A percentile compares a stretch with the other conserved stretches of the same genome.
phyloP scores from a whole-genome alignment of 1,139 yeast genomes.

The Pichia sp. region DNA sequence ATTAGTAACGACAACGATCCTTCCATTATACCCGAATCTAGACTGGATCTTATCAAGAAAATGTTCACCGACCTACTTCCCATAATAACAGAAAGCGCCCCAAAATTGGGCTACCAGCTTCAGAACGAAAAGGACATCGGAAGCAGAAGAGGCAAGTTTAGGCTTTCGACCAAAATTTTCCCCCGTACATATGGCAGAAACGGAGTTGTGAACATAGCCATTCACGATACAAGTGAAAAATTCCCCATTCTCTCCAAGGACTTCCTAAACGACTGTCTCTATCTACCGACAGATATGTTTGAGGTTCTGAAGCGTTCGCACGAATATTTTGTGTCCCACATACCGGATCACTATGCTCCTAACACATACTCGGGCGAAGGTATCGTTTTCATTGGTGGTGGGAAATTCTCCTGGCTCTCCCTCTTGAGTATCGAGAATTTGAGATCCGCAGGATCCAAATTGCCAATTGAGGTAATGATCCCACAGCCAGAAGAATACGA shows the following conservation, averaged over 20 bases:
- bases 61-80: constrained; percentile 7
- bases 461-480: constrained; percentile 62
- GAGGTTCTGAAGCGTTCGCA: constrained; percentile 51
- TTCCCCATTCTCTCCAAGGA: constrained; percentile 40
- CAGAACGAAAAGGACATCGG: constrained; percentile 1
- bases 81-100: constrained; percentile 8
- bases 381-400: constrained; percentile 63
- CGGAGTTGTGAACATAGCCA: constrained; percentile 28
- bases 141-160: background rate
- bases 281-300: constrained; percentile 46
- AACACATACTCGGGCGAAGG: constrained; percentile 49
- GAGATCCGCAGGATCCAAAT: constrained; percentile 48
- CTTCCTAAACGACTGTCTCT: constrained; percentile 50
- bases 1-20: background rate
- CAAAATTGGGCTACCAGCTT: constrained; percentile 11
- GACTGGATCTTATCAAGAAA: constrained; percentile 1
- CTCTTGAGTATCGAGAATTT: constrained; percentile 49
- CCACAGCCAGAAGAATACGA: constrained; percentile 44
- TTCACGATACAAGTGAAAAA: constrained; percentile 27
- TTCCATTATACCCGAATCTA: background rate
- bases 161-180: constrained; percentile 1
- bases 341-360: constrained; percentile 46
- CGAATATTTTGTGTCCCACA: constrained; percentile 42
- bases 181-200: constrained; percentile 27
- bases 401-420: constrained; percentile 52